Conservation (phyloP, 2,329 filamentous ascomycete species). For the Talaromyces sp. region DNA sequence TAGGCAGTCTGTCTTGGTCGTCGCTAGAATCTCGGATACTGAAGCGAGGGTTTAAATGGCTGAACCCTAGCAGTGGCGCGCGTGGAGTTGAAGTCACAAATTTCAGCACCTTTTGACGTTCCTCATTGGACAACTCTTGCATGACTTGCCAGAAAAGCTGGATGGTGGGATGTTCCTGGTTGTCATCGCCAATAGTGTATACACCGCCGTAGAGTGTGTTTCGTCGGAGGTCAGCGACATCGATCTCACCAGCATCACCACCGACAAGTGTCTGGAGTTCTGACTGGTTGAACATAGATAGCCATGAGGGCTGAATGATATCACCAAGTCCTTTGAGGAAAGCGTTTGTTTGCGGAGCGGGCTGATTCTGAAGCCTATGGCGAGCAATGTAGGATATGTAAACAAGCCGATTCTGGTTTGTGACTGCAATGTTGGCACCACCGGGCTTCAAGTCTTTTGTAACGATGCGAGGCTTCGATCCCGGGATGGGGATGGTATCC, state of each 20-base stretch:
- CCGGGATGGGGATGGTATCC: constrained; percentile 58
- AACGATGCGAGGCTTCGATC: constrained; percentile 56
- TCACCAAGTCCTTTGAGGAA: constrained; percentile 81
- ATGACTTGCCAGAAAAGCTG: constrained; percentile 90
- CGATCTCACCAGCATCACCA: constrained; percentile 79
- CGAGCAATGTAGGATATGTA: constrained; percentile 91
- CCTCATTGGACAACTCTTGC: constrained; percentile 67
- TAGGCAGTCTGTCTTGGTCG: constrained; percentile 77
- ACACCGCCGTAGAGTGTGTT: constrained; percentile 86
- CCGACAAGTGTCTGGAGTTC: constrained; percentile 92
- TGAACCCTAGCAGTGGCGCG: constrained; percentile 84
- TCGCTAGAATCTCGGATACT: constrained; percentile 80
- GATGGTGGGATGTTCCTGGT: constrained; percentile 78
- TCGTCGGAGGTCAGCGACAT: constrained; percentile 76
- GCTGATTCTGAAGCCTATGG: constrained; percentile 79
- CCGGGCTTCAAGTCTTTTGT: constrained; percentile 73
- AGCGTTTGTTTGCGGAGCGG: constrained; percentile 74
- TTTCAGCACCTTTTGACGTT: constrained; percentile 82
- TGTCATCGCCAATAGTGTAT: constrained; percentile 86
- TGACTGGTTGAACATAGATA: constrained; percentile 97
- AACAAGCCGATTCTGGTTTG: constrained; percentile 86
- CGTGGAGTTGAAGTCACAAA: constrained; percentile 93
- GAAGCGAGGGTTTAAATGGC: constrained; percentile 78
- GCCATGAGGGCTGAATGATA: constrained; percentile 89
- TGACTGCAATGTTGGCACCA: constrained; percentile 75